Conservation (phyloP, 148 eudicot genomes). For the Rhododendron griersonianum region DNA sequence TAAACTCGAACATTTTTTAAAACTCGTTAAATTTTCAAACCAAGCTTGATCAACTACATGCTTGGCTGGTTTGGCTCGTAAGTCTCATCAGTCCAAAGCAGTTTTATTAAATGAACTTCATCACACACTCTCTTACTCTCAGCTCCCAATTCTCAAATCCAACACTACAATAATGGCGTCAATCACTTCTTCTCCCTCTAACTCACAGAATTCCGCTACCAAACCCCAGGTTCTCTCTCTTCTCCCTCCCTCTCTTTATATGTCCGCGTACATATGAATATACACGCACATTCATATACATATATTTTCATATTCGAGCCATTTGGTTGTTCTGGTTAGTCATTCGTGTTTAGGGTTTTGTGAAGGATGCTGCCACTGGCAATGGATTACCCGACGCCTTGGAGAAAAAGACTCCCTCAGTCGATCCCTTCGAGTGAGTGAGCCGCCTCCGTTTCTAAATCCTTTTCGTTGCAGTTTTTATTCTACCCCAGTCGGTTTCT, state of each 20-base stretch:
- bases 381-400: neutral
- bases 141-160: neutral
- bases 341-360: neutral
- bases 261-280: neutral
- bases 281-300: too few relatives aligned
- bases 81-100: too few relatives aligned
- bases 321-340: neutral
- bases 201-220: constrained; percentile 2
- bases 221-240: neutral
- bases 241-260: neutral
- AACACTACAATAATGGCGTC: neutral
- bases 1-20: too few relatives aligned
- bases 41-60: too few relatives aligned
- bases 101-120: too few relatives aligned
- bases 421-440: constrained; percentile 3
- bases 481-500: neutral
- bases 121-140: too few relatives aligned
- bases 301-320: neutral
- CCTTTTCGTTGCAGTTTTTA: neutral
- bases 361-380: constrained; percentile 5
- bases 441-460: neutral
- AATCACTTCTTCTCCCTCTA: neutral
- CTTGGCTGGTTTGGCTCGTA: too few relatives aligned
- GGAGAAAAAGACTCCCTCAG: neutral
- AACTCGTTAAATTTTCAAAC: too few relatives aligned